Percentiles rank a stretch among this genome's conserved stretches.
These are phyloP conservation scores for Podospora bellae-mahoneyi DNA, from an alignment of 495 filamentous ascomycete genomes.

Conservation along the genomic window DNA sequence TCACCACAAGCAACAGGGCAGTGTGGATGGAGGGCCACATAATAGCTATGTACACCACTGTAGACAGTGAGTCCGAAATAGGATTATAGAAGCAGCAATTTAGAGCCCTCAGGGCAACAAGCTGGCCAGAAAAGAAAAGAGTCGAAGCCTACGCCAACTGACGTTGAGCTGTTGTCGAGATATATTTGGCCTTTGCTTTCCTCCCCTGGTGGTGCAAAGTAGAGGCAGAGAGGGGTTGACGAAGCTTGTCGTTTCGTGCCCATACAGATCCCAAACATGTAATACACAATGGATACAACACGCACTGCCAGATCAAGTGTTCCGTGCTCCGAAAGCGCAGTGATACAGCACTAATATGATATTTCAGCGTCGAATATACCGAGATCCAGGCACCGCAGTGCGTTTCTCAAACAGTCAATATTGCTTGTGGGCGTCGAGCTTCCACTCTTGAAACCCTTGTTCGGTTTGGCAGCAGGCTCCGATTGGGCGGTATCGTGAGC, in stretches of 20 bases:
- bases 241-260: background rate
- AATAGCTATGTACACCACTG: background rate
- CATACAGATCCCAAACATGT: background rate
- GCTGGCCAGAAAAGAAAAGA: too few species aligned
- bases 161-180: background rate
- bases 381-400: background rate
- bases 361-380: background rate
- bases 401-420: background rate
- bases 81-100: background rate
- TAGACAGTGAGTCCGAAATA: too few species aligned
- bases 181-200: background rate
- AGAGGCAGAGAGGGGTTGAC: background rate
- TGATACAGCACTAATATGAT: background rate
- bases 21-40: background rate
- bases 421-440: background rate
- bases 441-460: background rate
- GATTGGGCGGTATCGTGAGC: slow-evolving; percentile 8
- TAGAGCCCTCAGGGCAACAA: background rate
- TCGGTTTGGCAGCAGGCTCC: background rate
- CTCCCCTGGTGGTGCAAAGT: background rate
- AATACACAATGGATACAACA: background rate
- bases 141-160: background rate
- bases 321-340: background rate
- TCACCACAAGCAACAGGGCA: background rate
- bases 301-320: background rate